Evolutionary conservation across 352 stramenopile genomes (phyloP), one percentile per base, ranked within the genome.

Genomic region (Phytophthora melonis): DNA sequence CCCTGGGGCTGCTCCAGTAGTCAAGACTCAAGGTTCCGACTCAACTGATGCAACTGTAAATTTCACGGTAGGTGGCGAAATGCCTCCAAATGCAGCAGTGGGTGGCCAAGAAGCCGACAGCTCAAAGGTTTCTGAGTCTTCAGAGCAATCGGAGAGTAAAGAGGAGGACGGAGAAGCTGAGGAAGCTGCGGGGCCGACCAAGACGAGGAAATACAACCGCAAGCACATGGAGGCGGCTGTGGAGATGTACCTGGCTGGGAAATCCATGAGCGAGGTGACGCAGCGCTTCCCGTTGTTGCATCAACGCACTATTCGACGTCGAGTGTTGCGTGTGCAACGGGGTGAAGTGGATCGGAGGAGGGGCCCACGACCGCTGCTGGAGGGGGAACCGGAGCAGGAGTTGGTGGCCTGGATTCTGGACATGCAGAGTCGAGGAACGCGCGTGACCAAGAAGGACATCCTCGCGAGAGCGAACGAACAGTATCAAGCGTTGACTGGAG

Each of bases 171-270:
- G 16, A 65, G 36, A 47, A 67, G 49, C 14, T 13, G 43, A 21
- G 13, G 30, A 57, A 39, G 30, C 30, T 16, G n/a, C 0, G 36
- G 47, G 19, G 3, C 8, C 19, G 3, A 43, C 39, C 13, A 74
- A 74, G 60, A 69, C 59, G 8, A 69, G 68, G 47, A 74, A 72
- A 39, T 75, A 75, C 49, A 71, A 72, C 32, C 11, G 18, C 5
- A 75, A 75, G 18, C 63, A 75, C 50, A 75, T 75, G 69, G 64
- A 71, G 39, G 69, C 69, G n/a, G 69, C 69, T 3, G 69, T 75
- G 11, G 69, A 62, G 47, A 75, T 75, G 69, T 67, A 55, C 36
- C 36, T 75, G 50, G 62, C 69, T 52, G 69, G 69, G 11, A 39
- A 57, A 11, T 23, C 69, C 11, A 75, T 75, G 63, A 63, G 58